A percentile compares a stretch with the other conserved stretches of the same genome.
phyloP scores from a whole-genome alignment of 352 stramenopile genomes.

The Phytophthora chlamydospora region DNA sequence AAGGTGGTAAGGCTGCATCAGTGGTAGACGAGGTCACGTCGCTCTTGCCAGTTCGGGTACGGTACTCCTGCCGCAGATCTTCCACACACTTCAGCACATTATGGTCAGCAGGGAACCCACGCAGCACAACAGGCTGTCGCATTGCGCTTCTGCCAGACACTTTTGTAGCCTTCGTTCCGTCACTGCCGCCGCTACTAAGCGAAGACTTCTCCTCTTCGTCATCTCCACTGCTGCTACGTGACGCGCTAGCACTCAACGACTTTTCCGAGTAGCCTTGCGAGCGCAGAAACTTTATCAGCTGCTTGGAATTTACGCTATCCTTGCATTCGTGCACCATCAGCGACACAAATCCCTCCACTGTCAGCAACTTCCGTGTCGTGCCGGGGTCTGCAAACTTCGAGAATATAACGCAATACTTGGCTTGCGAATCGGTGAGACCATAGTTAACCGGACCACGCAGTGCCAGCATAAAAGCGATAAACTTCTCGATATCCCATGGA shows the following conservation, averaged over 20 bases:
- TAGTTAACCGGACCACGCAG: conserved; percentile 27
- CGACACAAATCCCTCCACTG: conserved; percentile 48
- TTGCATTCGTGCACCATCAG: conserved; percentile 53
- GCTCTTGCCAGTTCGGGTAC: conserved; percentile 6
- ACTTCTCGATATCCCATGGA: conserved; percentile 73
- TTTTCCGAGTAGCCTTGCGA: conserved; percentile 54
- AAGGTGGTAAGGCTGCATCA: conserved; percentile 50
- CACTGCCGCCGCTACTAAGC: neutral
- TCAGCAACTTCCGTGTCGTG: conserved; percentile 41
- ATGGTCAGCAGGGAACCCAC: conserved; percentile 65
- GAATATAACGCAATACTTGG: conserved; percentile 67
- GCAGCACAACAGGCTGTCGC: conserved; percentile 33
- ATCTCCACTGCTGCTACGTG: conserved; percentile 24
- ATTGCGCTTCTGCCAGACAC: conserved; percentile 11
- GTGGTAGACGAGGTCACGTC: conserved; percentile 1
- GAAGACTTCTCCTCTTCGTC: conserved; percentile 32
- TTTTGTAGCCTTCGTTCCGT: conserved; percentile 8
- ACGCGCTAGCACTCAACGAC: conserved; percentile 16
- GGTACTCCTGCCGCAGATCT: conserved; percentile 45
- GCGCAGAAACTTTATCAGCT: conserved; percentile 52
- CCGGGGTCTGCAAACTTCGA: conserved; percentile 57
- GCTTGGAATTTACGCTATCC: conserved; percentile 46
- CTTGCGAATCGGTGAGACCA: conserved; percentile 29
- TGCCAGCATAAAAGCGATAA: conserved; percentile 56
- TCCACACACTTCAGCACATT: conserved; percentile 83